These are phyloP conservation scores for Apophysomyces sp. DNA, from an alignment of 371 early-diverging fungal genomes.

Conservation along the genomic window DNA sequence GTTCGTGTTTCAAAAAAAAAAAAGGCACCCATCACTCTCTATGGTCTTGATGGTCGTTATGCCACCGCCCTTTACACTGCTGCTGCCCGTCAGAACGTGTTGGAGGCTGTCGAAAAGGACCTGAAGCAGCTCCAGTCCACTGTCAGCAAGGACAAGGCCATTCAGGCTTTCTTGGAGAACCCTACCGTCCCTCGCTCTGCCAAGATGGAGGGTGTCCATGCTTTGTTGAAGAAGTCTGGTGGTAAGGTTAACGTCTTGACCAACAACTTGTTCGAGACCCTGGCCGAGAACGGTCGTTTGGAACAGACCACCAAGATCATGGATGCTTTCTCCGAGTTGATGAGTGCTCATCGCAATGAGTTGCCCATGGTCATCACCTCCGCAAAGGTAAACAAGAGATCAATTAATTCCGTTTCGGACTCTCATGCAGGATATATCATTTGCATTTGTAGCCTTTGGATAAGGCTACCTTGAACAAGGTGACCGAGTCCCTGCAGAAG, in stretches of 20 bases:
- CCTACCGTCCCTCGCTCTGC: constrained; percentile 79
- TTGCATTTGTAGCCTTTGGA: constrained; percentile 45
- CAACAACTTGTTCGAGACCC: constrained; percentile 85
- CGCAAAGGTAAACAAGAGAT: constrained; percentile 62
- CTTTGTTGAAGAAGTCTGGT: constrained; percentile 58
- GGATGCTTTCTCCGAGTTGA: constrained; percentile 76
- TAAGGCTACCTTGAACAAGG: constrained; percentile 48
- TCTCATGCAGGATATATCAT: not conserved
- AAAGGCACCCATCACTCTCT: constrained; percentile 83
- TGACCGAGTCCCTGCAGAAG: constrained; percentile 53
- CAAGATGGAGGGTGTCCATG: constrained; percentile 77
- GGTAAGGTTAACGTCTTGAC: constrained; percentile 80
- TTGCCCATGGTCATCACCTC: constrained; percentile 89
- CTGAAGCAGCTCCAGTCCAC: constrained; percentile 66
- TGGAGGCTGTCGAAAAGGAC: constrained; percentile 88
- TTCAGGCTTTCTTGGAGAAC: constrained; percentile 80
- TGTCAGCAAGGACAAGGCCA: constrained; percentile 72
- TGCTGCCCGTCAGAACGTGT: constrained; percentile 80
- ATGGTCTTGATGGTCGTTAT: constrained; percentile 96
- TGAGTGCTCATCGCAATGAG: constrained; percentile 93
- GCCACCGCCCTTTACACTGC: constrained; percentile 97
- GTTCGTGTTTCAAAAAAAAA: not conserved
- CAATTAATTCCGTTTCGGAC: not conserved
- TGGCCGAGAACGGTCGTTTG: constrained; percentile 95
- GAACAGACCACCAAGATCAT: constrained; percentile 83